Percentiles rank a stretch among this genome's conserved stretches.
Conservation (phyloP, 2,329 filamentous ascomycete species). For the Mycosphaerella sp. region DNA sequence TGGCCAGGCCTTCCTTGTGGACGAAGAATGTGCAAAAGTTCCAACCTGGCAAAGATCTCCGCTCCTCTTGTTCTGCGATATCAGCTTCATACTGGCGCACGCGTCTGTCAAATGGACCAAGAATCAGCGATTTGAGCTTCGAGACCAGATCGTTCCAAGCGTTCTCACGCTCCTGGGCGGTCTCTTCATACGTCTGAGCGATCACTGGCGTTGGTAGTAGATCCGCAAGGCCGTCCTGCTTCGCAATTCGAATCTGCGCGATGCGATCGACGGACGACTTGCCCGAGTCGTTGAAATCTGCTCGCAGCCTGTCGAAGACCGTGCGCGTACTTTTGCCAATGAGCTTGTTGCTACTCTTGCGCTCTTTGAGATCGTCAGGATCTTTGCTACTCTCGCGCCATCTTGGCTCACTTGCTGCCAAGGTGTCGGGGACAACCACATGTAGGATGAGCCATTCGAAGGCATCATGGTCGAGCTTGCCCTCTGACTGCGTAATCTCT, state of each 20-base stretch:
- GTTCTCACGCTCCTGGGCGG: slow-evolving; percentile 68
- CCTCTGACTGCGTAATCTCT: slow-evolving; percentile 59
- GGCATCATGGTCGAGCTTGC: slow-evolving; percentile 82
- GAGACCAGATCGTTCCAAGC: slow-evolving; percentile 78
- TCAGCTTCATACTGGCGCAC: slow-evolving; percentile 96
- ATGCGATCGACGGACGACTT: slow-evolving; percentile 72
- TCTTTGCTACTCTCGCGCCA: slow-evolving; percentile 46
- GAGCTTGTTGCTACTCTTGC: slow-evolving; percentile 65
- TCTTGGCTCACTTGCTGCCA: slow-evolving; percentile 70
- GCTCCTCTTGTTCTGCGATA: slow-evolving; percentile 86
- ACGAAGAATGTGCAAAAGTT: slow-evolving; percentile 99
- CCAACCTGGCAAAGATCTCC: slow-evolving; percentile 85
- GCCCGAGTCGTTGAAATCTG: slow-evolving; percentile 77
- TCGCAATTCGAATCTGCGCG: slow-evolving; percentile 72
- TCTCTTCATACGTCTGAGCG: slow-evolving; percentile 57
- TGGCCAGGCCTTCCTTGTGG: slow-evolving; percentile 86
- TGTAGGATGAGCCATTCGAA: slow-evolving; percentile 95
- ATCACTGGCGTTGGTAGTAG: slow-evolving; percentile 42
- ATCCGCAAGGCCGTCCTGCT: slow-evolving; percentile 42
- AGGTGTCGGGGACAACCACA: slow-evolving; percentile 80
- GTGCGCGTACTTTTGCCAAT: slow-evolving; percentile 70
- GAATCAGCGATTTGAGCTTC: slow-evolving; percentile 80
- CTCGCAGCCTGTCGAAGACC: slow-evolving; percentile 78
- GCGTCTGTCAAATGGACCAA: slow-evolving; percentile 82
- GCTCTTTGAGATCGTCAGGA: slow-evolving; percentile 57